Percentiles rank a stretch among this genome's conserved stretches.
Conservation (phyloP, 2,329 filamentous ascomycete genomes). For the Colletotrichum filicis region DNA sequence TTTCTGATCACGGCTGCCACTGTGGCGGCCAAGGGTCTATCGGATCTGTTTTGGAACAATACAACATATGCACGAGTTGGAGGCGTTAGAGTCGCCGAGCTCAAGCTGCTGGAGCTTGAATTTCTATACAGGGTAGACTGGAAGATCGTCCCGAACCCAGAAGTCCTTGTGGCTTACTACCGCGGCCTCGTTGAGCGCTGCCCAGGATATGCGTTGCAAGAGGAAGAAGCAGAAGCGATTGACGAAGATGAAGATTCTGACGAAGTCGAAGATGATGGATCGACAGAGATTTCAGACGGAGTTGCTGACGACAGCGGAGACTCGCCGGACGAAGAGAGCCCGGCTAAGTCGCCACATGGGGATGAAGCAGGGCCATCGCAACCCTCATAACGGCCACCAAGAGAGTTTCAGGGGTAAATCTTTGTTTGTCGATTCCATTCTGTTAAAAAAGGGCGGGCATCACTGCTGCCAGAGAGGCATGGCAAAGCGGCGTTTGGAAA, state of each 20-base stretch:
- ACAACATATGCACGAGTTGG: constrained; percentile 94
- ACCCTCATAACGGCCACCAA: neutral
- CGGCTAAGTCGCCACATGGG: constrained; percentile 17
- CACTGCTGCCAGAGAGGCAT: constrained; percentile 31
- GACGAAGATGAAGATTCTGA: constrained; percentile 46
- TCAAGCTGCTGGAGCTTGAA: constrained; percentile 92
- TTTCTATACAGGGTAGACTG: constrained; percentile 94
- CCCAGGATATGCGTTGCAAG: constrained; percentile 64
- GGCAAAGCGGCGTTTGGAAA: constrained; percentile 31
- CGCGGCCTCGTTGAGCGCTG: constrained; percentile 80
- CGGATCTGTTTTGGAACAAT: constrained; percentile 98
- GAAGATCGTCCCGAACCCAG: constrained; percentile 96
- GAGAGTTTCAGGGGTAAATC: neutral
- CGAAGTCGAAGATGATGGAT: constrained; percentile 47
- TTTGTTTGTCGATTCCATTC: constrained; percentile 1
- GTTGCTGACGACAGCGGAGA: constrained; percentile 37
- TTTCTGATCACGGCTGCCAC: constrained; percentile 97
- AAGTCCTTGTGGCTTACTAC: constrained; percentile 94
- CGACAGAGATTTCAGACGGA: constrained; percentile 42
- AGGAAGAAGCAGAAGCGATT: constrained; percentile 41
- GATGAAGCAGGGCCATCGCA: constrained; percentile 1
- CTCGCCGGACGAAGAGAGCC: constrained; percentile 33
- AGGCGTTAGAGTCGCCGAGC: constrained; percentile 88
- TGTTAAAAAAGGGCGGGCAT: constrained; percentile 32
- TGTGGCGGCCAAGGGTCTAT: constrained; percentile 94